These are phyloP conservation scores for Paxillus rubicundulus DNA, from an alignment of 768 basidiomycete species.

Conservation along the genomic window DNA sequence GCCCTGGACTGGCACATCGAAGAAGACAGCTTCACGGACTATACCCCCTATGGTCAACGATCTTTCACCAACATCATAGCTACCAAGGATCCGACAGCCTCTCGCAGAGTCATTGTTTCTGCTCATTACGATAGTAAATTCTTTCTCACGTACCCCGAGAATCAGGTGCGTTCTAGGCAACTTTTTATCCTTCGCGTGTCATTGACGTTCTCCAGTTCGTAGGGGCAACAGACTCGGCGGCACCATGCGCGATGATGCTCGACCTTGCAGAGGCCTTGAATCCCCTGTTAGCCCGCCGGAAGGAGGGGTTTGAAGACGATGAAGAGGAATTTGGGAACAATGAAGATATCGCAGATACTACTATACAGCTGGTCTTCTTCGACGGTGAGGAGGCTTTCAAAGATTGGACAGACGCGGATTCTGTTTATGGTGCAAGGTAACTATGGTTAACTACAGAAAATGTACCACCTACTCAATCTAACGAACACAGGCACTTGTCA, in stretches of 20 bases:
- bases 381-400: slow-evolving; percentile 98
- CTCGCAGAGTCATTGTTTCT: slow-evolving; percentile 78
- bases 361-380: slow-evolving; percentile 90
- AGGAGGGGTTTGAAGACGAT: slow-evolving; percentile 51
- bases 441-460: not conserved
- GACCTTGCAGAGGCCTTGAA: slow-evolving; percentile 86
- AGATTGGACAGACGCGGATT: slow-evolving; percentile 85
- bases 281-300: slow-evolving; percentile 62
- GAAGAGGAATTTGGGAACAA: slow-evolving; percentile 58
- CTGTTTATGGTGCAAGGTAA: slow-evolving; percentile 93
- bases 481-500: slow-evolving; percentile 71
- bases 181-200: not conserved
- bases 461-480: not conserved
- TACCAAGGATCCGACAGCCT: slow-evolving; percentile 87
- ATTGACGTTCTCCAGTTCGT: slow-evolving; percentile 62
- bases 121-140: slow-evolving; percentile 96
- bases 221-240: slow-evolving; percentile 96
- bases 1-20: slow-evolving; percentile 85
- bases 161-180: slow-evolving; percentile 54
- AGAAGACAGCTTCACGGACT: slow-evolving; percentile 72
- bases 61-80: slow-evolving; percentile 90
- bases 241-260: slow-evolving; percentile 90
- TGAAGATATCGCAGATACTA: slow-evolving; percentile 80
- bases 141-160: slow-evolving; percentile 64
- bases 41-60: slow-evolving; percentile 79